phyloP scores from a whole-genome alignment of 352 stramenopile species.

The Globisporangium heterothallicum region DNA sequence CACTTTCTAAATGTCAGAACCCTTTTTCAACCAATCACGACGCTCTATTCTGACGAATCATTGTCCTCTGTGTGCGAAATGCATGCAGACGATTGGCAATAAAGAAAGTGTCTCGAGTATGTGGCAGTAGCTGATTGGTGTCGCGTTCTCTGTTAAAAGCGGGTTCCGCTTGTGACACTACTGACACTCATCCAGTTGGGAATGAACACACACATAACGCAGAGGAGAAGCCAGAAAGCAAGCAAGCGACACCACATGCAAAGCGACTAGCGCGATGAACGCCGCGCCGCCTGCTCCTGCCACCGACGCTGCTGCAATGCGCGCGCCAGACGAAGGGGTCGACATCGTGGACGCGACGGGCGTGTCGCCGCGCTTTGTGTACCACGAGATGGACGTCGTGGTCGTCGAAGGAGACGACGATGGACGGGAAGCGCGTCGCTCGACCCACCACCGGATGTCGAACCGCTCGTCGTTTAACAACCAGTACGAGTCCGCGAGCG shows the following conservation, averaged over 20 bases:
- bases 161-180: not conserved
- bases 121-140: too few relatives aligned
- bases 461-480: not conserved
- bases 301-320: not conserved
- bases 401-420: not conserved
- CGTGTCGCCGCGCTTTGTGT: not conserved
- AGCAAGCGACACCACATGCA: not conserved
- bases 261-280: not conserved
- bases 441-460: not conserved
- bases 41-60: too few relatives aligned
- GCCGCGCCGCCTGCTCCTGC: not conserved
- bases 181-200: not conserved
- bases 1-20: too few relatives aligned
- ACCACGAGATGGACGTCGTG: not conserved
- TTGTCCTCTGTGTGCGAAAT: too few relatives aligned
- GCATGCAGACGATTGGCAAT: too few relatives aligned
- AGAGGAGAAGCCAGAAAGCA: not conserved
- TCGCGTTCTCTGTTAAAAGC: too few relatives aligned
- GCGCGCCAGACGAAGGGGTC: not conserved
- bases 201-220: too few relatives aligned
- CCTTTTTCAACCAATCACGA: too few relatives aligned
- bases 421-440: not conserved
- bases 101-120: too few relatives aligned
- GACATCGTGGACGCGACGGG: not conserved
- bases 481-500: not conserved